Conservation (phyloP, 306 rosid species). For the Pyrus bretschneideri region DNA sequence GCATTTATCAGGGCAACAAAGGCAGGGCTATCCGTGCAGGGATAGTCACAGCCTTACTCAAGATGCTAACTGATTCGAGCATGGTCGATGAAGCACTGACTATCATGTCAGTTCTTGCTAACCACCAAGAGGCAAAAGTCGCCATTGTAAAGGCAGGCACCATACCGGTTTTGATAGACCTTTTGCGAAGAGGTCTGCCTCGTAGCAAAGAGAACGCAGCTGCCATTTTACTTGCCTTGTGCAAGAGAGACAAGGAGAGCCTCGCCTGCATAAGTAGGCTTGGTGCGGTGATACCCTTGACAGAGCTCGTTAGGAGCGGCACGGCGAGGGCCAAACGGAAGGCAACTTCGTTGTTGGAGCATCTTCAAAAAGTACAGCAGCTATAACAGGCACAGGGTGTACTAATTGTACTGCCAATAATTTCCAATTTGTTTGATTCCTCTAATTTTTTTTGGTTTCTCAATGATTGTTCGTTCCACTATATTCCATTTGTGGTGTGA, state of each 20-base stretch:
- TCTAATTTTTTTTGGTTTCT: constrained; percentile 5
- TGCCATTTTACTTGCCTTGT: constrained; percentile 82
- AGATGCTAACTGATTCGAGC: constrained; percentile 82
- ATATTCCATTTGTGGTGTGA: constrained; percentile 31
- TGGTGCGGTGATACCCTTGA: constrained; percentile 75
- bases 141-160: constrained; percentile 79
- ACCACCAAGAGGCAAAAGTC: constrained; percentile 84
- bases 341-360: constrained; percentile 82
- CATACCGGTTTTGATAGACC: constrained; percentile 84
- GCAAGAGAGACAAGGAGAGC: constrained; percentile 72
- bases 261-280: constrained; percentile 80
- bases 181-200: constrained; percentile 73
- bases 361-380: constrained; percentile 67
- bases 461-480: constrained; percentile 24
- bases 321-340: constrained; percentile 92
- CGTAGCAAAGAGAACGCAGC: constrained; percentile 85
- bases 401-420: constrained; percentile 25
- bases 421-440: constrained; percentile 20
- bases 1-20: constrained; percentile 96
- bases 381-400: constrained; percentile 21
- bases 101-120: constrained; percentile 85
- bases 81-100: constrained; percentile 92
- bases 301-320: constrained; percentile 70
- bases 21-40: constrained; percentile 87
- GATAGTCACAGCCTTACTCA: constrained; percentile 59